phyloP scores from a whole-genome alignment of 1,284 basidiomycete species.

The Ganoderma multipileum region DNA sequence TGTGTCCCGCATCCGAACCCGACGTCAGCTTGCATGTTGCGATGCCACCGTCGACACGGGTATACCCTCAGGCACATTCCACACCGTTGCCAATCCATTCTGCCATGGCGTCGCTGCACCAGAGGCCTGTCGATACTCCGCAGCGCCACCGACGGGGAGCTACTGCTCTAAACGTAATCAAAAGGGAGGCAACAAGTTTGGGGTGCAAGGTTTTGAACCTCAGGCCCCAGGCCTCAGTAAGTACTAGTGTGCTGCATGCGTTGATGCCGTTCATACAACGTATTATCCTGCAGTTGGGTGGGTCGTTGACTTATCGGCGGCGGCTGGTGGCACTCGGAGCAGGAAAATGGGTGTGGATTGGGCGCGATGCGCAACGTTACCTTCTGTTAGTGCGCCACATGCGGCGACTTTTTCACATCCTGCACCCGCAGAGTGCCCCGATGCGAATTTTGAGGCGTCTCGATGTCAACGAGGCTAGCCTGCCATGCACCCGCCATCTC shows the following conservation, averaged over 20 bases:
- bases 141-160: not conserved
- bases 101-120: not conserved
- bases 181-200: not conserved
- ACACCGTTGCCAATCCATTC: not conserved
- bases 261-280: not conserved
- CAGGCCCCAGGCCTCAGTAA: too few relatives aligned
- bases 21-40: not conserved
- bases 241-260: not conserved
- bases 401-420: not conserved
- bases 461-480: not conserved
- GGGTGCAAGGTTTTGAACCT: not conserved
- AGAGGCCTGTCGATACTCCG: not conserved
- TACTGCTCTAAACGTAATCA: not conserved
- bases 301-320: not conserved
- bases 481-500: not conserved
- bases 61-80: not conserved
- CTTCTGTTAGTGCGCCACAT: not conserved
- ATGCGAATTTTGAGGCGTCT: slow-evolving; percentile 1
- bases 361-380: not conserved
- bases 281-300: not conserved
- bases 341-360: not conserved
- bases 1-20: not conserved
- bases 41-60: not conserved
- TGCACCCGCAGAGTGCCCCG: not conserved
- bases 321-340: not conserved